These are phyloP conservation scores for Periconia sp. DNA, from an alignment of 2,329 filamentous ascomycete genomes.

Conservation along the genomic window DNA sequence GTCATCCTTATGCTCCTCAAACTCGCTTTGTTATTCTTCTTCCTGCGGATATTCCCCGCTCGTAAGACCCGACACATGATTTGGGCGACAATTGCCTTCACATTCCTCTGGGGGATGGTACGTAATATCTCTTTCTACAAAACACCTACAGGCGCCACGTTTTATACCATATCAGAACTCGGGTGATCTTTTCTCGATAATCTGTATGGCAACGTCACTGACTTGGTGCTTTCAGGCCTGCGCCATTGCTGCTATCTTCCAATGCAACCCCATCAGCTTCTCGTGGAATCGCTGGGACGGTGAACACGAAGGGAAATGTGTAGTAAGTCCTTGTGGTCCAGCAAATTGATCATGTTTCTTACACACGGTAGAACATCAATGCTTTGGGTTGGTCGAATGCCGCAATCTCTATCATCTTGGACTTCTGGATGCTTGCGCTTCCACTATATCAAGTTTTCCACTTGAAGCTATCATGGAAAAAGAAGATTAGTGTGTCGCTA, in stretches of 20 bases:
- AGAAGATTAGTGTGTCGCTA: slow-evolving; percentile 35
- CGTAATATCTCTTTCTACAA: neutral
- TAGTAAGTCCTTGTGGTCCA: slow-evolving; percentile 6
- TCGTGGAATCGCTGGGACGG: slow-evolving; percentile 31
- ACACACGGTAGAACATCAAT: slow-evolving; percentile 20
- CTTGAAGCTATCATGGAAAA: slow-evolving; percentile 30
- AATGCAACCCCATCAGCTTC: slow-evolving; percentile 32
- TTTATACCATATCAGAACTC: no score
- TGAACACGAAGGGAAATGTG: slow-evolving; percentile 27
- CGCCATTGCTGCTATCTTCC: slow-evolving; percentile 19
- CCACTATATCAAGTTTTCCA: slow-evolving; percentile 32
- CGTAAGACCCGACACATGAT: slow-evolving; percentile 6
- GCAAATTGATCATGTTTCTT: no score
- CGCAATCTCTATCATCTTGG: slow-evolving; percentile 30
- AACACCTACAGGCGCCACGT: no score
- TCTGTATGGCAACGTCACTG: neutral
- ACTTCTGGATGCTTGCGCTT: slow-evolving; percentile 28
- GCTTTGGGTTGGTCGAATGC: slow-evolving; percentile 31
- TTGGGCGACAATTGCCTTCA: slow-evolving; percentile 16
- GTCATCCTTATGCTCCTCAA: slow-evolving; percentile 22
- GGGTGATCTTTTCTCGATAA: no score
- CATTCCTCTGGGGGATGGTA: slow-evolving; percentile 18
- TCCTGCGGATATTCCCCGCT: slow-evolving; percentile 27
- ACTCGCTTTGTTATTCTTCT: slow-evolving; percentile 26
- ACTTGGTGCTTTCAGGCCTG: neutral